Evolutionary conservation across 768 basidiomycete genomes (phyloP).

Genomic region (Ephemerocybe angulata): DNA sequence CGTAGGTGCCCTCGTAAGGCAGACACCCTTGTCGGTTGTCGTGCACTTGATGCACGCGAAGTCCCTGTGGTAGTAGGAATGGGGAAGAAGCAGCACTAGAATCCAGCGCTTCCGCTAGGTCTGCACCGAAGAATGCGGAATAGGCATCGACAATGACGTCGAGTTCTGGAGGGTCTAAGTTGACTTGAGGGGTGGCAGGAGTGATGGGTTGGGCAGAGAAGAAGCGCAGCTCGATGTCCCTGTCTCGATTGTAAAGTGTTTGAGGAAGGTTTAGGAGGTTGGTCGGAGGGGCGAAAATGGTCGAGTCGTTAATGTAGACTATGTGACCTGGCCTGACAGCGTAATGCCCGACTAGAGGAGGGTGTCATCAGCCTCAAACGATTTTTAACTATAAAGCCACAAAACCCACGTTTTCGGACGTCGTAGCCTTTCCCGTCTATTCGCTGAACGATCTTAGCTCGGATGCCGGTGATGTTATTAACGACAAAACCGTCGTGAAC

Average conservation of each 20-base stretch:
- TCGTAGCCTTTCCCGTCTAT: slow-evolving; percentile 86
- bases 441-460: slow-evolving; percentile 72
- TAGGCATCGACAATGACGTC: slow-evolving; percentile 56
- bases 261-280: slow-evolving; percentile 25
- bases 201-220: slow-evolving; percentile 48
- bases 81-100: slow-evolving; percentile 26
- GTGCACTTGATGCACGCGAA: slow-evolving; percentile 49
- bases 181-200: slow-evolving; percentile 35
- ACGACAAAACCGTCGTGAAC: slow-evolving; percentile 71
- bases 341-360: slow-evolving; percentile 69
- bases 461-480: slow-evolving; percentile 73
- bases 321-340: slow-evolving; percentile 74
- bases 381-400: not conserved
- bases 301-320: slow-evolving; percentile 77
- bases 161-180: slow-evolving; percentile 32
- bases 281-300: slow-evolving; percentile 30
- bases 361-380: slow-evolving; percentile 7
- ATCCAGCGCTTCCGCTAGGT: slow-evolving; percentile 36
- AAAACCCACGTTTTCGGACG: slow-evolving; percentile 67
- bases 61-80: slow-evolving; percentile 50
- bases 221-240: slow-evolving; percentile 59
- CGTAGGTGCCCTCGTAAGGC: slow-evolving; percentile 46
- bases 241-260: slow-evolving; percentile 23
- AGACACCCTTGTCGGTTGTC: slow-evolving; percentile 58
- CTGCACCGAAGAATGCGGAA: slow-evolving; percentile 69